Conservation (phyloP, 164 flowering plant species). For the Sedum album region DNA sequence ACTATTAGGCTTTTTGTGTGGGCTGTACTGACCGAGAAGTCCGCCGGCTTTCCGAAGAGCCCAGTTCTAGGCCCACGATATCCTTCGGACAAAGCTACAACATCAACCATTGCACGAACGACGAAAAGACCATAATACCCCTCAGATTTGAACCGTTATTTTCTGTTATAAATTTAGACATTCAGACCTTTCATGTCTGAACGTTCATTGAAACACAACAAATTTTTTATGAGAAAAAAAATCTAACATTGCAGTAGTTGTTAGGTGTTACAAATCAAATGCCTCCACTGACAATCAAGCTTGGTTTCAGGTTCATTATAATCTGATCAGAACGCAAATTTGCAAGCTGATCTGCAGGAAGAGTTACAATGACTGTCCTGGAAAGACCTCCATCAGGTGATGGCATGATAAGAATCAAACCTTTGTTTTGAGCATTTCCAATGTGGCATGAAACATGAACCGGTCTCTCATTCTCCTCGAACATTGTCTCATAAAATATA, state of each 20-base stretch:
- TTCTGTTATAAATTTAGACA: too few relatives aligned
- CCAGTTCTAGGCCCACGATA: too few relatives aligned
- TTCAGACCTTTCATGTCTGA: too few relatives aligned
- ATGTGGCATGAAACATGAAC: slow-evolving; percentile 50
- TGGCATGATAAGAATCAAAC: slow-evolving; percentile 61
- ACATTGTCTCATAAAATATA: slow-evolving; percentile 23
- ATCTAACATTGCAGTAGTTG: background rate
- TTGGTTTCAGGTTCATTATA: slow-evolving; percentile 37
- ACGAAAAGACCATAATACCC: too few relatives aligned
- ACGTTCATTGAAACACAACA: too few relatives aligned
- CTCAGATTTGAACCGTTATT: too few relatives aligned
- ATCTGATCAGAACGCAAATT: slow-evolving; percentile 29
- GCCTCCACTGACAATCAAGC: slow-evolving; percentile 27
- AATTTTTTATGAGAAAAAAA: too few relatives aligned
- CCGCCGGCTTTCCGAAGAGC: too few relatives aligned
- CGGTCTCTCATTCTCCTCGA: slow-evolving; percentile 39
- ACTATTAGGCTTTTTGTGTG: background rate
- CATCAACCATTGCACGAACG: too few relatives aligned
- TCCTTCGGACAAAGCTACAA: too few relatives aligned
- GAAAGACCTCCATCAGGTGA: slow-evolving; percentile 56
- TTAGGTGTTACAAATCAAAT: background rate
- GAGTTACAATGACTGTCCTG: slow-evolving; percentile 46
- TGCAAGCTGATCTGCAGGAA: slow-evolving; percentile 39
- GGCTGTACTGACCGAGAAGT: too few relatives aligned
- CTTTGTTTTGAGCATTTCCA: slow-evolving; percentile 59